Percentiles rank a stretch among this genome's conserved stretches.
phyloP scores from a whole-genome alignment of 176 grass and related monocot species.

The Saccharum officinarum region DNA sequence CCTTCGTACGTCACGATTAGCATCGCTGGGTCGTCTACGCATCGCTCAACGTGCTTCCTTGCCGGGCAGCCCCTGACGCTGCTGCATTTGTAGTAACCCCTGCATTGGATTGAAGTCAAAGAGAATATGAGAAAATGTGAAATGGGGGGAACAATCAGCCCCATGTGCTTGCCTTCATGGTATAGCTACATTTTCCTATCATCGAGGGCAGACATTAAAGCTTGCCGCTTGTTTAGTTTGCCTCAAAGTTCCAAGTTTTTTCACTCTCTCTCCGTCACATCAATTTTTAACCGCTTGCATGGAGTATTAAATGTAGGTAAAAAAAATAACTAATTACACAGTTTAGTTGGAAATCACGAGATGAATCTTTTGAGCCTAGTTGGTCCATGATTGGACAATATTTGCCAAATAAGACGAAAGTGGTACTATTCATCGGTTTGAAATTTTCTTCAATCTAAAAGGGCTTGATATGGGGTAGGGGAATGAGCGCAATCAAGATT shows the following conservation, averaged over 20 bases:
- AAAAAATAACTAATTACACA: too few relatives aligned
- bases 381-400: too few relatives aligned
- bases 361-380: too few relatives aligned
- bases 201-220: slow-evolving; percentile 46
- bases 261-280: too few relatives aligned
- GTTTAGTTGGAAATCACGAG: too few relatives aligned
- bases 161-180: slow-evolving; percentile 57
- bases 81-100: slow-evolving; percentile 97
- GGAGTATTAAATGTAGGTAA: too few relatives aligned
- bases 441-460: too few relatives aligned
- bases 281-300: too few relatives aligned
- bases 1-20: slow-evolving; percentile 84
- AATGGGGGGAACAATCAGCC: slow-evolving; percentile 18
- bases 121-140: slow-evolving; percentile 18
- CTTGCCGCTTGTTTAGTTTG: too few relatives aligned
- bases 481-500: slow-evolving; percentile 42
- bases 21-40: slow-evolving; percentile 77
- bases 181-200: slow-evolving; percentile 49
- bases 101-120: slow-evolving; percentile 41
- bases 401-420: too few relatives aligned
- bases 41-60: slow-evolving; percentile 83
- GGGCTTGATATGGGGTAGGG: slow-evolving; percentile 28
- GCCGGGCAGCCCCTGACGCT: slow-evolving; percentile 82
- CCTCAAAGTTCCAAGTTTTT: too few relatives aligned
- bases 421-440: too few relatives aligned